These are phyloP conservation scores for Aegilops sharonensis DNA, from an alignment of 176 grass and related monocot genomes.

Conservation along the genomic window DNA sequence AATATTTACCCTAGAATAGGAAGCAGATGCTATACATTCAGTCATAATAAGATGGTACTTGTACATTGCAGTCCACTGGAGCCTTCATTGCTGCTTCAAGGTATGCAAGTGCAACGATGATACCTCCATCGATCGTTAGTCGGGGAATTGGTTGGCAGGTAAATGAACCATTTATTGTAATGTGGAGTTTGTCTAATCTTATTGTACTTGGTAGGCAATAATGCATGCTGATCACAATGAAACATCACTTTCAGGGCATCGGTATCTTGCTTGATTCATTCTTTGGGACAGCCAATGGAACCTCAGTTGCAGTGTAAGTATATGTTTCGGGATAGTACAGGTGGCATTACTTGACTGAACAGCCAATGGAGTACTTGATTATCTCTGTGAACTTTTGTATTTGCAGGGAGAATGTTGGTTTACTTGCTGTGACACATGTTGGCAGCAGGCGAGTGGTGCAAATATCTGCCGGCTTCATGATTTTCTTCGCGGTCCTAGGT, in stretches of 20 bases:
- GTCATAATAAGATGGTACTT: not conserved
- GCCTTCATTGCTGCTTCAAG: slow-evolving; percentile 80
- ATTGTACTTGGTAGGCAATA: not conserved
- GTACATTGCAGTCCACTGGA: slow-evolving; percentile 59
- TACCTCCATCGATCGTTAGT: slow-evolving; percentile 83
- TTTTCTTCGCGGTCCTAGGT: slow-evolving; percentile 96
- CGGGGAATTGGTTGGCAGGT: slow-evolving; percentile 96
- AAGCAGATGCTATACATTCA: not conserved
- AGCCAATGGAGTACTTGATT: slow-evolving; percentile 16
- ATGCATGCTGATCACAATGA: slow-evolving; percentile 7
- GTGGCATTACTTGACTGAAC: not conserved
- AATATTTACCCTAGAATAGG: not conserved
- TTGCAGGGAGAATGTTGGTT: slow-evolving; percentile 80
- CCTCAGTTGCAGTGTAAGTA: slow-evolving; percentile 71
- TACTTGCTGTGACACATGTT: slow-evolving; percentile 72
- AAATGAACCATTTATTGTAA: slow-evolving; percentile 2
- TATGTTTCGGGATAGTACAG: not conserved
- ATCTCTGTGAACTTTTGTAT: slow-evolving; percentile 19
- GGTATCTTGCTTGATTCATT: slow-evolving; percentile 74
- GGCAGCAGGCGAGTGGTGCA: slow-evolving; percentile 90
- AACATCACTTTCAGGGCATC: slow-evolving; percentile 54
- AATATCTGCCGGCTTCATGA: slow-evolving; percentile 98
- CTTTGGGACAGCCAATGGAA: slow-evolving; percentile 81
- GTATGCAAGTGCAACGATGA: slow-evolving; percentile 82
- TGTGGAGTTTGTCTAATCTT: not conserved